Base-by-base conservation (phyloP, 2,329 filamentous ascomycete genomes). In the Chaetomium globosum region DNA sequence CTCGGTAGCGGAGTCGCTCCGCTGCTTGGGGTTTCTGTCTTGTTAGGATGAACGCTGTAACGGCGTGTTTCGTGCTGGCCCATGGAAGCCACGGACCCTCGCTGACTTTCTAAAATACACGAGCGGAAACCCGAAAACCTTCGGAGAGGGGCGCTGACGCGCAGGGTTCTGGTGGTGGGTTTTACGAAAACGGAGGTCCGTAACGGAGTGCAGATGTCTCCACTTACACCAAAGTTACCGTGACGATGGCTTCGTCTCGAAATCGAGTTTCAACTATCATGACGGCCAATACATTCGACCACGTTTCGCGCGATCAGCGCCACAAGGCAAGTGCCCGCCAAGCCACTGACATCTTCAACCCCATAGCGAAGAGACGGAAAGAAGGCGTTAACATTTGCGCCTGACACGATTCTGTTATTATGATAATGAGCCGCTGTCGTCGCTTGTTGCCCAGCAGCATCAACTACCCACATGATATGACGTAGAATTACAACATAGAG, bases 41-140 rank as follows among this genome's bases (percentile, higher is more conserved):
- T n/a, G 33, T 30, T 9, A n/a, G 63, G 63, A 57, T 61, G 53
- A 51, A 36, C 63, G 63, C 52, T 65, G 63, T 7, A 56, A n/a
- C 33, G 9, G 8, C 31, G 26, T 43, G 19, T 55, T 62, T 56
- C 26, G 51, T 53, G 9, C 39, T 16, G 13, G 39, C 19, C 39
- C 39, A 43, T 43, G 39, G 33, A 36, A 36, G 33, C 33, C 33
- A 36, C 33, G 33, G 33, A 36, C 33, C 33, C 33, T 36, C 33
- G 33, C 9, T 12, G 33, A 12, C 33, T 10, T 10, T 36, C 12
- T 36, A 12, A 26, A 26, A 26, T 26, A 26, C 26, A 26, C 26
- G 26, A 36, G 33, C 33, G 33, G 33, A 36, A 12, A 10, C 33
- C 33, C 33, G 33, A 36, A 36, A 36, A 36, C 33, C 33, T 36